Evolutionary conservation across 2,329 filamentous ascomycete species (phyloP).

Genomic region (Fusarium lateritium): DNA sequence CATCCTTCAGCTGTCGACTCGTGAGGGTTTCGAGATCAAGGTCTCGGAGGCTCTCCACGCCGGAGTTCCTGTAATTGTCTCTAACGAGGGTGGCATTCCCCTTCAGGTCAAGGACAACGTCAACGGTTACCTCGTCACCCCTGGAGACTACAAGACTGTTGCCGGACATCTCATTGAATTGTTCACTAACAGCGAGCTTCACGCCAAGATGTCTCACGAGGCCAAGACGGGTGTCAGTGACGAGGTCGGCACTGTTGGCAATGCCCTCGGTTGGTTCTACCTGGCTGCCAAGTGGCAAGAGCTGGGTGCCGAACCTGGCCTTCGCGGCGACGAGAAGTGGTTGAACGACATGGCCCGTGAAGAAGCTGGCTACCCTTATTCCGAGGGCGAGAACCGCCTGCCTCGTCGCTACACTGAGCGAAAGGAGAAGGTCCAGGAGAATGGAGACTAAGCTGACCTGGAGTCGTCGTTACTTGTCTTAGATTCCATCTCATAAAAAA

Average conservation of each 20-base stretch:
- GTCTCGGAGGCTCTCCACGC: slow-evolving; percentile 88
- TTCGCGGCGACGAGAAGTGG: slow-evolving; percentile 69
- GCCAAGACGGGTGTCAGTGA: slow-evolving; percentile 80
- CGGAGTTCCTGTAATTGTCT: slow-evolving; percentile 83
- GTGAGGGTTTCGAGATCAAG: slow-evolving; percentile 90
- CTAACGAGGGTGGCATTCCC: slow-evolving; percentile 83
- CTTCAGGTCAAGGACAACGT: slow-evolving; percentile 80
- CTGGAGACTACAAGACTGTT: slow-evolving; percentile 78
- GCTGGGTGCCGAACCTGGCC: slow-evolving; percentile 61
- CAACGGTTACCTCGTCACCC: slow-evolving; percentile 81
- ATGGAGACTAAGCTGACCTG: slow-evolving; percentile 22
- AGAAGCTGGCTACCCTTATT: slow-evolving; percentile 72
- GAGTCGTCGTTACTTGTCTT: not conserved
- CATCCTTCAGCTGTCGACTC: slow-evolving; percentile 83
- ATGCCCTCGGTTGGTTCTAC: slow-evolving; percentile 83
- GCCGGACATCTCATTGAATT: slow-evolving; percentile 76
- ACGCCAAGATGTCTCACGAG: slow-evolving; percentile 75
- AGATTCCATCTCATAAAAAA: not conserved
- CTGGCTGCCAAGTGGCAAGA: slow-evolving; percentile 77
- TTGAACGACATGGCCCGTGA: slow-evolving; percentile 60
- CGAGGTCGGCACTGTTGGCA: slow-evolving; percentile 86
- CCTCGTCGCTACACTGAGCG: slow-evolving; percentile 57
- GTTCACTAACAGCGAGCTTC: slow-evolving; percentile 75
- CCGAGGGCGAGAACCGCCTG: slow-evolving; percentile 72
- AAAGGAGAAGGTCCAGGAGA: slow-evolving; percentile 28